These are phyloP conservation scores for Austropuccinia psidii DNA, from an alignment of 1,284 basidiomycete species.

Conservation along the genomic window DNA sequence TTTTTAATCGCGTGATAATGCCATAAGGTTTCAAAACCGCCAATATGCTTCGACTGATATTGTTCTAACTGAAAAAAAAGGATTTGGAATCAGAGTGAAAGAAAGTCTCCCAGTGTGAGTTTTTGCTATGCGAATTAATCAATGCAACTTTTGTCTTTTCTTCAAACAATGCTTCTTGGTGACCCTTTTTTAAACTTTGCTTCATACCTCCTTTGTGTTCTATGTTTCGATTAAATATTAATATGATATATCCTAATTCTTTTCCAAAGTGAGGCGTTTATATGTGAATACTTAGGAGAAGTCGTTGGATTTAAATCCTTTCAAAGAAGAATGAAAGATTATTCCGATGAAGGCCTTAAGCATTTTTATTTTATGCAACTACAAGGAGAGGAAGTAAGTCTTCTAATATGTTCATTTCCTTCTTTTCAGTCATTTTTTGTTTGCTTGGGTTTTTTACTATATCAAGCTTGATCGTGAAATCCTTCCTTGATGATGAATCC, in stretches of 20 bases:
- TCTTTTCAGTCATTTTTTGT: too few species aligned
- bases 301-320: constrained; percentile 82
- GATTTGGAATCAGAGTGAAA: constrained; percentile 78
- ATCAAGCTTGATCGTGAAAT: too few species aligned
- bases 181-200: not conserved
- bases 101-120: constrained; percentile 65
- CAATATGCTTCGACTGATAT: constrained; percentile 84
- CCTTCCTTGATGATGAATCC: not conserved
- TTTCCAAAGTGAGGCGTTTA: constrained; percentile 66
- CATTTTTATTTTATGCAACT: constrained; percentile 99
- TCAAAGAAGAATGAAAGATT: constrained; percentile 86
- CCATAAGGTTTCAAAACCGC: constrained; percentile 67
- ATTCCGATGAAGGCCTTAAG: constrained; percentile 81
- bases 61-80: constrained; percentile 89
- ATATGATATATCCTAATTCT: not conserved
- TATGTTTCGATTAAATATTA: not conserved
- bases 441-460: not conserved
- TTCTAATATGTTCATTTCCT: not conserved
- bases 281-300: constrained; percentile 98
- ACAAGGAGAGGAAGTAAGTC: constrained; percentile 83
- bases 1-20: too few species aligned
- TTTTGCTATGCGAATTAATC: not conserved
- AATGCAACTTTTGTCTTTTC: not conserved
- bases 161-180: not conserved
- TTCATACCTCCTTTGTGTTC: not conserved